Percentiles rank a stretch among this genome's conserved stretches.
These are phyloP conservation scores for Fraxinus ornus DNA, from an alignment of 305 asterid genomes.

Conservation along the genomic window DNA sequence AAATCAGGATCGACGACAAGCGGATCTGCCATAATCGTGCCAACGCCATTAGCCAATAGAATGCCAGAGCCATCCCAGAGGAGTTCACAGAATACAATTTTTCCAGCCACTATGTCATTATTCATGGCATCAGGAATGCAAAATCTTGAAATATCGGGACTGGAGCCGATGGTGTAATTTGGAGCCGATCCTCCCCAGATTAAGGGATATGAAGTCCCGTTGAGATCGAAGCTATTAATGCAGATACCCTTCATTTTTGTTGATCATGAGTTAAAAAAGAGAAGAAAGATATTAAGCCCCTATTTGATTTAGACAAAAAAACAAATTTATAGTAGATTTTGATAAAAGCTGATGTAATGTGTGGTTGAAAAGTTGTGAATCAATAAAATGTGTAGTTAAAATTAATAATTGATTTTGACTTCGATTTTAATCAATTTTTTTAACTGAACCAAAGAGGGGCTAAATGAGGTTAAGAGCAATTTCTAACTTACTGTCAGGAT, in stretches of 20 bases:
- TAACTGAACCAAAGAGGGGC: neutral
- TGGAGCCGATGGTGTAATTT: constrained; percentile 43
- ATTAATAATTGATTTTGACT: neutral
- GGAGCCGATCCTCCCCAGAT: constrained; percentile 58
- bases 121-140: constrained; percentile 36
- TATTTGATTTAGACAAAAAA: neutral
- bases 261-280: neutral
- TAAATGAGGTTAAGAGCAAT: neutral
- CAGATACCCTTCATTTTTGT: constrained; percentile 17
- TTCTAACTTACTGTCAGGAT: constrained; percentile 37
- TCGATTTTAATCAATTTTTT: too few species aligned
- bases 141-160: constrained; percentile 27
- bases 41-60: constrained; percentile 36
- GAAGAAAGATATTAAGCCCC: neutral
- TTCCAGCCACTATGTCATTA: constrained; percentile 38
- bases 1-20: constrained; percentile 29
- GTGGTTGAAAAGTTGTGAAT: neutral
- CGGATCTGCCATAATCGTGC: constrained; percentile 41
- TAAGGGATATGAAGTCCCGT: constrained; percentile 1
- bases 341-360: neutral
- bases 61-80: constrained; percentile 42
- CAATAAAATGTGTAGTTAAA: neutral
- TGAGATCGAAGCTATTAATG: constrained; percentile 14
- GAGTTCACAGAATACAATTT: constrained; percentile 48
- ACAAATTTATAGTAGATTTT: neutral